Conservation (phyloP, 495 filamentous ascomycete genomes). For the Cryomyces minteri region DNA sequence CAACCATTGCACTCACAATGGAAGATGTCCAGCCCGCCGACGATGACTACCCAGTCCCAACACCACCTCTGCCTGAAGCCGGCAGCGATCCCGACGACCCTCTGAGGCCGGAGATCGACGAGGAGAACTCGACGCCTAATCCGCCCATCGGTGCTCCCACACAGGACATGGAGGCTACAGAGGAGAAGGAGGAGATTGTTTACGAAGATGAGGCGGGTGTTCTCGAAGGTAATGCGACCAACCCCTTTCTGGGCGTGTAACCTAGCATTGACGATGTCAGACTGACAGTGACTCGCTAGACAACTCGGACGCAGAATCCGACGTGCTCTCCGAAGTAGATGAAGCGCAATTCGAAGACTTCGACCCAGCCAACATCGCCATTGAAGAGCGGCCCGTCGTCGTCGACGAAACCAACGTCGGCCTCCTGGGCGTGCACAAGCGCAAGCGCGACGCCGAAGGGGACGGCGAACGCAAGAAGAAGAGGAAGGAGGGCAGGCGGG, state of each 20-base stretch:
- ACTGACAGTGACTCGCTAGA: conserved; percentile 36
- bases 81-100: conserved; percentile 25
- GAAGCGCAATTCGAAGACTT: conserved; percentile 88
- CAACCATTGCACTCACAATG: neutral
- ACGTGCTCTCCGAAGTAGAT: conserved; percentile 65
- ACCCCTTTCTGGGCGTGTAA: conserved; percentile 16
- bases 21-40: conserved; percentile 10
- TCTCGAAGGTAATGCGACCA: conserved; percentile 10
- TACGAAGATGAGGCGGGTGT: neutral
- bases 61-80: conserved; percentile 19
- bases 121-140: conserved; percentile 23
- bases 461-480: conserved; percentile 42
- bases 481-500: conserved; percentile 50
- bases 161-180: conserved; percentile 22
- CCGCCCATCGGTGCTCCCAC: conserved; percentile 19
- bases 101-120: conserved; percentile 22
- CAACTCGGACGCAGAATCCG: conserved; percentile 12
- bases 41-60: conserved; percentile 2
- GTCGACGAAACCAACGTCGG: conserved; percentile 75
- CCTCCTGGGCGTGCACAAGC: conserved; percentile 55
- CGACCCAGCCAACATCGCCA: conserved; percentile 54
- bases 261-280: conserved; percentile 45
- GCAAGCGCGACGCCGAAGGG: conserved; percentile 50
- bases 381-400: conserved; percentile 47
- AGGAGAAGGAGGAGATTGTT: conserved; percentile 16